These are phyloP conservation scores for Schwanniomyces sp. DNA, from an alignment of 805 yeast genomes.

Conservation along the genomic window DNA sequence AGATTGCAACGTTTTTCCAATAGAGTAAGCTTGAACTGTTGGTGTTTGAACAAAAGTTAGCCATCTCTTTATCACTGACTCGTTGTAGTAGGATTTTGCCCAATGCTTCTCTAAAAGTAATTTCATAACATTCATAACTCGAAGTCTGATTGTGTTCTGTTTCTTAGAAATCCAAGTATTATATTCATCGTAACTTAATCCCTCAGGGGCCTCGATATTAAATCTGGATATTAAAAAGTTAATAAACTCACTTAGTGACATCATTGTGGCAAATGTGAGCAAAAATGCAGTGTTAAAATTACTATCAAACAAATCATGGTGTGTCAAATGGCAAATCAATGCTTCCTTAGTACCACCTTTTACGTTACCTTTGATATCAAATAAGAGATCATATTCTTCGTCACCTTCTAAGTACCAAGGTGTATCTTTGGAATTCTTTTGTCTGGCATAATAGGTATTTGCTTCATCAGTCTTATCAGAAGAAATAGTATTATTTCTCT, in stretches of 20 bases:
- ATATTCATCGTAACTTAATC: constrained; percentile 79
- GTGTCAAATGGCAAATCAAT: constrained; percentile 75
- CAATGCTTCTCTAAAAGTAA: constrained; percentile 68
- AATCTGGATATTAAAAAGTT: constrained; percentile 62
- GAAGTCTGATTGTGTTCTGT: constrained; percentile 61
- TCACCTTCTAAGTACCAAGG: constrained; percentile 79
- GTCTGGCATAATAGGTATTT: constrained; percentile 32
- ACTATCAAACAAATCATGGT: constrained; percentile 63
- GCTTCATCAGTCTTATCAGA: constrained; percentile 39
- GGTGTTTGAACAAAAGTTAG: constrained; percentile 23
- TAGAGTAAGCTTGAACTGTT: constrained; percentile 21
- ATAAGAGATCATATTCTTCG: constrained; percentile 53
- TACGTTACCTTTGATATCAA: constrained; percentile 67
- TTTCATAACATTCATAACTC: constrained; percentile 67
- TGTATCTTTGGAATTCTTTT: constrained; percentile 37
- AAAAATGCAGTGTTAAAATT: constrained; percentile 68
- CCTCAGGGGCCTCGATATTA: constrained; percentile 80
- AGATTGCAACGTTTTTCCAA: constrained; percentile 26
- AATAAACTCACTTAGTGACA: constrained; percentile 63
- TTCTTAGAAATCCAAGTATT: constrained; percentile 73
- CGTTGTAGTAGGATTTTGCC: constrained; percentile 59
- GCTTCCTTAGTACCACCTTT: constrained; percentile 86
- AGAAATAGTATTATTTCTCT: constrained; percentile 41
- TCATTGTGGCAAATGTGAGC: constrained; percentile 73
- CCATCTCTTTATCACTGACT: constrained; percentile 39